Base-by-base conservation (phyloP, 257 asterid species). In the Ajuga chamaepitys region DNA sequence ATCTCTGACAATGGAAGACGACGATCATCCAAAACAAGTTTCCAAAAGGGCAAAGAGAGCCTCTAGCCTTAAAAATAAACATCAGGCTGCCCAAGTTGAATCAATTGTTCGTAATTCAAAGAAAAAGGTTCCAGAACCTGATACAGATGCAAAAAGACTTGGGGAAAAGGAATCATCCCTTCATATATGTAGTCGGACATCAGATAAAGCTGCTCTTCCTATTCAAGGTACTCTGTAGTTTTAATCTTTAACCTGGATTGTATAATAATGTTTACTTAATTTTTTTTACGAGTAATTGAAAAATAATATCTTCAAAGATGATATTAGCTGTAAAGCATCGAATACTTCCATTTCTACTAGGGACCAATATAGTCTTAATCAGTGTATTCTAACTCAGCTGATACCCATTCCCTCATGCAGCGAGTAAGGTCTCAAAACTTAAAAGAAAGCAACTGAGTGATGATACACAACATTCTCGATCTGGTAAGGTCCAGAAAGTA, bases 391-490 rank as follows among this genome's bases (percentile, higher is more conserved):
- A 55, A 75, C 66, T 16, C 32, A 10, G 55, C 54, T 54, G 55
- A 44, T 69, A n/a, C 64, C 61, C 50, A 25, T 57, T 79, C 55
- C 63, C 54, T 13, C 26, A 63, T 70, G 79, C 86, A 85, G 95
- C 83, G 40, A 65, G 66, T 64, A 86, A 80, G 70, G 80, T 63
- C 62, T 63, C 66, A 25, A 85, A 86, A 46, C 75, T 63, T 72
- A 82, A 85, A 78, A 78, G 81, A 77, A 86, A 85, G 79, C 78
- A 73, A 63, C 30, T 40, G 64, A 73, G 21, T 68, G 89, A 82
- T 70, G 81, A 84, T 71, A 52, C 73, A 50, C 75, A 74, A 54
- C 77, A 67, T 45, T 78, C 82, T 53, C 77, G 40, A 61, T 44
- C 88, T 26, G 80, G 64, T 48, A 85, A 86, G 72, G 74, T 70